Base-by-base conservation (phyloP, 2,329 filamentous ascomycete genomes). In the Phyllosticta citriasiana region DNA sequence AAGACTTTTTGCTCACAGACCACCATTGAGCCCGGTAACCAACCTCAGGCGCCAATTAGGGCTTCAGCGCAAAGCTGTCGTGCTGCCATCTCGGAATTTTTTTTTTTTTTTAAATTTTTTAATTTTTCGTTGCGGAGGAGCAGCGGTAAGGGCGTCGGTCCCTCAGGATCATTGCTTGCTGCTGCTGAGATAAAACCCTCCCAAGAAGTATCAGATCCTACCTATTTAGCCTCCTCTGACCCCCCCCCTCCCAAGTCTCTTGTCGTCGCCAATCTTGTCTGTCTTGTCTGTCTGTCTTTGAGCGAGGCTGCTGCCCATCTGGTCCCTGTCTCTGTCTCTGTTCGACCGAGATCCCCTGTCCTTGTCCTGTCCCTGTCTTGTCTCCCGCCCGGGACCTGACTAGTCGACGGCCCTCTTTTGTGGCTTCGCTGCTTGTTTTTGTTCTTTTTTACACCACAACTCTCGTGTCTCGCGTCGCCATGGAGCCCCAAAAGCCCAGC, bases 401-500 rank as follows among this genome's bases (percentile, higher is more conserved):
- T 33, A 33, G 30, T 33, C 27, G 50, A 47, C 19, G 30, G 27
- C 50, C 30, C 14, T 24, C 40, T 51, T 33, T 57, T 25, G 27
- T 52, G 56, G 25, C 57, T 19, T 35, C n/a, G 26, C 50, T 53
- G 51, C 52, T 16, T 40, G 33, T 40, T 40, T 40, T 40, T 16
- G 14, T 40, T 40, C 33, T 40, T 40, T 40, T 40, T 40, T 40
- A 35, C 16, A 22, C 26, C 57, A 53, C 57, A 50, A 30, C 33
- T 53, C 52, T 10, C 55, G 19, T 22, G 19, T 25, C 25, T 51
- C 33, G 26, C 27, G 30, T 57, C 59, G 55, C 26, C 57, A 61
- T 61, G 59, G 59, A 61, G 59, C 59, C 59, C 47, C 35, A 54
- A 54, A 61, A 61, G 59, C 59, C 59, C 9, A 57, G 54, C 30